Percentiles rank a stretch among this genome's conserved stretches.
phyloP scores from a whole-genome alignment of 1,139 yeast species.

The Geotrichum candidum region DNA sequence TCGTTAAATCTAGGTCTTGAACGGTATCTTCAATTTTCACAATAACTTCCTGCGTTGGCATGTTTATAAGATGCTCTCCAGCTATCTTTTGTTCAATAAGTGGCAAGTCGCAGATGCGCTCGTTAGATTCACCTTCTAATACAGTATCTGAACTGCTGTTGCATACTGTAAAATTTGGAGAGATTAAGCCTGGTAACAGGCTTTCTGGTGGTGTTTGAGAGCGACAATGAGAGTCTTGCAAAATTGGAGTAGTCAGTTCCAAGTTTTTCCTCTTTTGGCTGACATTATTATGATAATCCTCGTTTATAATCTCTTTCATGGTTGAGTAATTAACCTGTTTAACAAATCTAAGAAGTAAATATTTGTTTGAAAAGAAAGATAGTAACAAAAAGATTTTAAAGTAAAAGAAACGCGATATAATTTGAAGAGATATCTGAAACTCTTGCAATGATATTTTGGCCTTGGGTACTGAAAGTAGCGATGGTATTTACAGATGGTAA shows the following conservation, averaged over 20 bases:
- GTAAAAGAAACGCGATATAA: background rate
- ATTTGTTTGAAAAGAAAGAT: background rate
- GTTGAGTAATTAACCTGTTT: background rate
- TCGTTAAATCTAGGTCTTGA: conserved; percentile 3
- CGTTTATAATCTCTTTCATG: background rate
- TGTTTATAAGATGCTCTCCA: conserved; percentile 7
- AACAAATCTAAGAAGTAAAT: background rate
- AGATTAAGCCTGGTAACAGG: background rate
- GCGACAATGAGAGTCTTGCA: background rate
- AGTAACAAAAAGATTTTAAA: background rate
- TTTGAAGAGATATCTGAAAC: background rate
- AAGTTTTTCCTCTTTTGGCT: background rate
- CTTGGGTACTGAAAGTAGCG: background rate
- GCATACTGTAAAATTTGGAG: background rate
- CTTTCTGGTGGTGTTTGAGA: background rate
- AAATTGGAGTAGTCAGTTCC: background rate
- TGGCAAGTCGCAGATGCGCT: conserved; percentile 1
- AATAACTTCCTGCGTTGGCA: background rate
- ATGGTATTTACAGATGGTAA: background rate
- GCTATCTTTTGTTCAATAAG: conserved; percentile 9
- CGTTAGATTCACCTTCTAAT: conserved; percentile 5
- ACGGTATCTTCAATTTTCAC: conserved; percentile 14
- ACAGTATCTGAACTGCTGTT: conserved; percentile 16
- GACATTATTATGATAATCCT: background rate
- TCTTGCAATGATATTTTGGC: background rate